These are phyloP conservation scores for Fusarium graminum DNA, from an alignment of 2,329 filamentous ascomycete species.

Conservation along the genomic window DNA sequence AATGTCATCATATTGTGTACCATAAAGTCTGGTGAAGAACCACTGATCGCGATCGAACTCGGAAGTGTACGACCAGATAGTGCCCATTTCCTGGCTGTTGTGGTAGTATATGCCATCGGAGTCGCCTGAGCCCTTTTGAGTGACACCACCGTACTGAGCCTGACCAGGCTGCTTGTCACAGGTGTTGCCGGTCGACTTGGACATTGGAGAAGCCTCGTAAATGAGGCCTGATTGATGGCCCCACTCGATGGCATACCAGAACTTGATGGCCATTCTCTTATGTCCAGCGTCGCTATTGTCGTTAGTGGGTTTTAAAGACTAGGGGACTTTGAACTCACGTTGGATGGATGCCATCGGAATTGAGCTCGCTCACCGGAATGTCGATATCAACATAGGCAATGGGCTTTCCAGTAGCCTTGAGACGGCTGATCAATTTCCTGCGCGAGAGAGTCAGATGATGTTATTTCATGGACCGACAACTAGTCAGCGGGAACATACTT, in stretches of 20 bases:
- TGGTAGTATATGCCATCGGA: conserved; percentile 51
- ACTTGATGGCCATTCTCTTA: conserved; percentile 9
- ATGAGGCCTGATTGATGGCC: not conserved
- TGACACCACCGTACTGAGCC: conserved; percentile 27
- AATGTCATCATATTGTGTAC: conserved; percentile 13
- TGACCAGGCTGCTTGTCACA: conserved; percentile 5
- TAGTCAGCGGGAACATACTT: not conserved
- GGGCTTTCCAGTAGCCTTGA: not conserved
- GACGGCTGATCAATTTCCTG: not conserved
- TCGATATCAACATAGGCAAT: not conserved
- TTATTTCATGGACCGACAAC: not conserved
- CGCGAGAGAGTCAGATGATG: not conserved
- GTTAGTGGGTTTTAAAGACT: not conserved
- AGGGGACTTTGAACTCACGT: fast-evolving
- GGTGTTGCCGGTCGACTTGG: not conserved
- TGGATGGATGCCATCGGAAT: not conserved
- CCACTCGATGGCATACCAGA: conserved; percentile 10
- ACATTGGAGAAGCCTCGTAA: not conserved
- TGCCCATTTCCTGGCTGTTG: conserved; percentile 33
- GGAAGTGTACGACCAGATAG: conserved; percentile 20
- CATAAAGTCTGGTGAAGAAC: conserved; percentile 12
- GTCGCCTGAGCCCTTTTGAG: conserved; percentile 48
- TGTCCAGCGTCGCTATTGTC: conserved; percentile 1
- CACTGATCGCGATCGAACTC: conserved; percentile 18
- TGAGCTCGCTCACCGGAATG: not conserved